Evolutionary conservation across 352 stramenopile species (phyloP).

Genomic region (Globisporangium cystogenes): DNA sequence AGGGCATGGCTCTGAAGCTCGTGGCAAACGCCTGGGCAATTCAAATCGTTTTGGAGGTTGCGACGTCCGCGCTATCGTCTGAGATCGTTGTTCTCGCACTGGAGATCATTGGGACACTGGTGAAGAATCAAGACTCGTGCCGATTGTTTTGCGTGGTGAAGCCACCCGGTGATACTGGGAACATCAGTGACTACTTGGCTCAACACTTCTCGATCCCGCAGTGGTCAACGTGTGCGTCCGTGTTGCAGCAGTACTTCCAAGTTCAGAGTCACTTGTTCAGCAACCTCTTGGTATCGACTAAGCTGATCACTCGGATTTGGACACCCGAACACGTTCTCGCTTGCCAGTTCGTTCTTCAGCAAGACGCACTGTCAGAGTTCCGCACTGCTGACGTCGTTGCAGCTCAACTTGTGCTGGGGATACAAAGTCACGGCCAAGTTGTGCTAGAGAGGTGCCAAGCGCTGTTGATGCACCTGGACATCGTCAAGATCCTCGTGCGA

Average conservation of each 20-base stretch:
- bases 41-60: constrained; percentile 7
- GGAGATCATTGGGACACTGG: background rate
- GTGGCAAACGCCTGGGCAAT: constrained; percentile 8
- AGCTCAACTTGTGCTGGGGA: background rate
- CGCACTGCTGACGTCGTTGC: constrained; percentile 4
- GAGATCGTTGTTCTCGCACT: constrained; percentile 4
- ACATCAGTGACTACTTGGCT: background rate
- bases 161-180: background rate
- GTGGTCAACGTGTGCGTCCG: background rate
- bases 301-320: constrained; percentile 4
- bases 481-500: background rate
- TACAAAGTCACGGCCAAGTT: background rate
- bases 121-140: constrained; percentile 3
- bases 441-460: background rate
- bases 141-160: constrained; percentile 2
- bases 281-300: background rate
- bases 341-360: constrained; percentile 3
- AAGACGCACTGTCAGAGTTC: background rate
- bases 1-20: constrained; percentile 3
- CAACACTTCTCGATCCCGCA: constrained; percentile 2
- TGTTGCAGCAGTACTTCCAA: constrained; percentile 8
- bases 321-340: constrained; percentile 7
- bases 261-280: constrained; percentile 7
- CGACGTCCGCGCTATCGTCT: background rate
- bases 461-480: constrained; percentile 6